Percentiles rank a stretch among this genome's conserved stretches.
Evolutionary conservation across 1,284 basidiomycete genomes (phyloP).

Genomic region (Cryptococcus sp.): DNA sequence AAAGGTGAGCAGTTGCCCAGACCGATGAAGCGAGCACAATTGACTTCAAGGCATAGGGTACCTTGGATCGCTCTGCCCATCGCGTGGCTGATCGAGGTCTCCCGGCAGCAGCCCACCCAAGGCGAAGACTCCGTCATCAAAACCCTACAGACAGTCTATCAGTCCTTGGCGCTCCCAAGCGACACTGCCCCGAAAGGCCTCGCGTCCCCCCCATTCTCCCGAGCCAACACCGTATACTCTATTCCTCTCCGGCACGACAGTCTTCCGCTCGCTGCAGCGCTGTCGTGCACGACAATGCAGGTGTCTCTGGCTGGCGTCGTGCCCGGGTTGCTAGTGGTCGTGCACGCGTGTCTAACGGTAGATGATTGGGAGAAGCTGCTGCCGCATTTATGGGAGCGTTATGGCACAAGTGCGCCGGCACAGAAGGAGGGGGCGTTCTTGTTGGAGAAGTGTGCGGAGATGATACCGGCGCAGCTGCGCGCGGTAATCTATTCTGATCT

Average conservation of each 20-base stretch:
- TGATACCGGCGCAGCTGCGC: constrained; percentile 18
- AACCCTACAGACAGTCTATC: neutral
- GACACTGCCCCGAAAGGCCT: neutral
- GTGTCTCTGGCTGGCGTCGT: neutral
- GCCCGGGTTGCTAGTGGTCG: constrained; percentile 23
- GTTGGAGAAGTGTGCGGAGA: constrained; percentile 41
- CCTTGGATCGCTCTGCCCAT: constrained; percentile 8
- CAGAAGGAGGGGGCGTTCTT: constrained; percentile 26
- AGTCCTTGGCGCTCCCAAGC: neutral
- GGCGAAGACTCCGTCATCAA: constrained; percentile 2
- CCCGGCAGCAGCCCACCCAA: neutral
- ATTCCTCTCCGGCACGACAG: no score
- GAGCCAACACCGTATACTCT: no score
- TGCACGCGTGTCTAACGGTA: constrained; percentile 26
- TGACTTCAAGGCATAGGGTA: constrained; percentile 3
- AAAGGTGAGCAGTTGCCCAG: constrained; percentile 4
- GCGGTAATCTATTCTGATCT: constrained; percentile 26
- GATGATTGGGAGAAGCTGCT: constrained; percentile 35
- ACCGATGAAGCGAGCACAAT: neutral
- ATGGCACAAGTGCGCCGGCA: constrained; percentile 8
- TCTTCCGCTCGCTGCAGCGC: no score
- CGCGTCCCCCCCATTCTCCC: no score
- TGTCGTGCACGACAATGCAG: no score
- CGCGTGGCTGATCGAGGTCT: constrained; percentile 12
- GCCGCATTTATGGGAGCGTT: constrained; percentile 32